A percentile compares a stretch with the other conserved stretches of the same genome.
These are phyloP conservation scores for Tulasnella sp. DNA, from an alignment of 768 basidiomycete species.

Conservation along the genomic window DNA sequence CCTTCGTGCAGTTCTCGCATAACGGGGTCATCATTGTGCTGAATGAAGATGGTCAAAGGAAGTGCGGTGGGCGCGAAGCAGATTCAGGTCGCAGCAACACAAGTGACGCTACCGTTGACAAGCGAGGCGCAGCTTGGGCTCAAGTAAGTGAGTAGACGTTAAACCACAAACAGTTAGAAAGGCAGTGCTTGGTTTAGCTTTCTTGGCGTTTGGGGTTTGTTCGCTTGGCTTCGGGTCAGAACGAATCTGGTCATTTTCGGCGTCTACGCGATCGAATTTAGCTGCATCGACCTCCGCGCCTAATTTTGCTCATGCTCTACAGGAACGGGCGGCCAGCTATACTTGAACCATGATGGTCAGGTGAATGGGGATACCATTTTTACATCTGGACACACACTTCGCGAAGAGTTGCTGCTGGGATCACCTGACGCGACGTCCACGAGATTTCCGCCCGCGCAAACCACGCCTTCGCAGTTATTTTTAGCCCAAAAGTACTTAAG, in stretches of 20 bases:
- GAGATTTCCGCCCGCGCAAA: no score
- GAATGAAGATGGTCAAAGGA: no score
- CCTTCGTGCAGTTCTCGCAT: slow-evolving; percentile 10
- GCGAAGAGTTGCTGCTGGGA: not conserved
- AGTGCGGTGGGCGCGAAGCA: no score
- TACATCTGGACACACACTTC: not conserved
- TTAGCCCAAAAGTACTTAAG: not conserved
- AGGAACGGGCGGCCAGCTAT: not conserved
- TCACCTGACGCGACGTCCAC: not conserved
- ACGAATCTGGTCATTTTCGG: not conserved
- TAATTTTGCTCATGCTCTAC: not conserved
- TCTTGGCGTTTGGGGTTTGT: not conserved
- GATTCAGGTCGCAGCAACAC: no score
- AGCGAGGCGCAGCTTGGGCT: no score
- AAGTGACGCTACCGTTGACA: no score
- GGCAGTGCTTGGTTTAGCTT: no score
- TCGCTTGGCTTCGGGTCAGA: not conserved
- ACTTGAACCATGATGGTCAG: not conserved
- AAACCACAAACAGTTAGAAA: no score
- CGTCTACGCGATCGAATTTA: not conserved
- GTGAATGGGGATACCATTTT: not conserved
- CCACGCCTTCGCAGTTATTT: not conserved
- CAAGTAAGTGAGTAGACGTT: no score
- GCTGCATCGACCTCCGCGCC: not conserved
- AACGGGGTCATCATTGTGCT: not conserved